Conservation (phyloP, 2,329 filamentous ascomycete genomes). For the Fusarium armeniacum region DNA sequence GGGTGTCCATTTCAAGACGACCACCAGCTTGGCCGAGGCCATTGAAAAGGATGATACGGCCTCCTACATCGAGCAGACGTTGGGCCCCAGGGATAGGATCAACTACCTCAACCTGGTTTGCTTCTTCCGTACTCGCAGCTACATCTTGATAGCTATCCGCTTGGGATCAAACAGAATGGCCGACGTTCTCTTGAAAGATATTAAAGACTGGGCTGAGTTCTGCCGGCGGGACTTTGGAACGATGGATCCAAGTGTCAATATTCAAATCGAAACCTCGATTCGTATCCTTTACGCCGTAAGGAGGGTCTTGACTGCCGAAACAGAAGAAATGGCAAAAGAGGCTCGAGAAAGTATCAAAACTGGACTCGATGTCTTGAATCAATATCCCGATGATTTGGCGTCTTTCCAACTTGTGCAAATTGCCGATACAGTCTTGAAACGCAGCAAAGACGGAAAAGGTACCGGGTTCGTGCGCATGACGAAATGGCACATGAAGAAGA, state of each 20-base stretch:
- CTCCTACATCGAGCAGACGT: background rate
- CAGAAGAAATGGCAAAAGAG: background rate
- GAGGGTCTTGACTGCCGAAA: slow-evolving; percentile 1
- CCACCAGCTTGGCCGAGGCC: slow-evolving; percentile 18
- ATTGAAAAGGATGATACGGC: background rate
- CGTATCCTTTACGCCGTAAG: slow-evolving; percentile 20
- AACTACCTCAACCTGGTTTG: slow-evolving; percentile 37
- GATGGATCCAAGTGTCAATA: slow-evolving; percentile 30
- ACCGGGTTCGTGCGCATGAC: no score
- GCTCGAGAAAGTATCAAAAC: background rate
- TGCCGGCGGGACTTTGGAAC: slow-evolving; percentile 22
- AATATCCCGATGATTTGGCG: background rate
- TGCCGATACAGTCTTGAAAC: background rate
- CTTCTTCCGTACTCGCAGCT: slow-evolving; percentile 37
- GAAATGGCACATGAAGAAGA: background rate
- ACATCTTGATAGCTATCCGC: slow-evolving; percentile 27
- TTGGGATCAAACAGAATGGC: slow-evolving; percentile 2
- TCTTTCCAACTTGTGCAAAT: background rate
- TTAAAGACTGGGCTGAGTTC: slow-evolving; percentile 17
- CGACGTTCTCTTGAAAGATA: slow-evolving; percentile 21
- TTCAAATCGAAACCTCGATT: slow-evolving; percentile 21
- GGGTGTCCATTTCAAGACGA: slow-evolving; percentile 10
- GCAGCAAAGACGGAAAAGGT: background rate
- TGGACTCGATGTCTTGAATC: background rate
- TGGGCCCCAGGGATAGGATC: slow-evolving; percentile 29